phyloP scores from a whole-genome alignment of 768 basidiomycete genomes.

The Mycena rosella region DNA sequence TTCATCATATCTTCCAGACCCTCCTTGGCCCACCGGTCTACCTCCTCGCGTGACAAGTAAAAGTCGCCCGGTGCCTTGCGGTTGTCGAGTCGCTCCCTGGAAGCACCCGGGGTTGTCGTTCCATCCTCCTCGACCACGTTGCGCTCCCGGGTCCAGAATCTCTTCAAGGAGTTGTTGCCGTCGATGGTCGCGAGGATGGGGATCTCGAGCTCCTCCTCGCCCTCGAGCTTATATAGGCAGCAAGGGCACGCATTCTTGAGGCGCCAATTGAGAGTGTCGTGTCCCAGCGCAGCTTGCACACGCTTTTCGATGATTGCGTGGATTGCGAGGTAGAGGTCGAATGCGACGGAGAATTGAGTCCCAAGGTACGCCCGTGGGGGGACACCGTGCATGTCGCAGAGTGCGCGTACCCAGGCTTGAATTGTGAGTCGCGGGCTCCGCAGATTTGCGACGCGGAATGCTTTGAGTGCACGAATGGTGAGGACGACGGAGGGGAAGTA shows the following conservation, averaged over 20 bases:
- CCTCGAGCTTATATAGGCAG: no score
- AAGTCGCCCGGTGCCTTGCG: conserved; percentile 25
- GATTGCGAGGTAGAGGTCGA: neutral
- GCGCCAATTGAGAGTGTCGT: no score
- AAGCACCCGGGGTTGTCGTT: no score
- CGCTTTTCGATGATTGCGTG: no score
- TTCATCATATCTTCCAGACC: conserved; percentile 14
- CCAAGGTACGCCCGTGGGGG: neutral
- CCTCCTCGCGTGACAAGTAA: conserved; percentile 10
- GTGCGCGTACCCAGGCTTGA: neutral
- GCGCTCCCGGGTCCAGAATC: conserved; percentile 19
- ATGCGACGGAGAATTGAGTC: no score
- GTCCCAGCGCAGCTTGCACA: conserved; percentile 35
- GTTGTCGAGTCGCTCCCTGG: conserved; percentile 17
- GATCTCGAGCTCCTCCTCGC: no score
- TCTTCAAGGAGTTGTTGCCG: conserved; percentile 46
- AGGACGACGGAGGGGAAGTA: neutral
- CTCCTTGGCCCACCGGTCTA: conserved; percentile 18
- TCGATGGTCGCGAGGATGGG: no score
- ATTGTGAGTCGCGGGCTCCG: neutral
- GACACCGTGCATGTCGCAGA: neutral
- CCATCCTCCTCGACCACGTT: no score
- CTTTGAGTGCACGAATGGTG: neutral
- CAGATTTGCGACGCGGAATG: neutral
- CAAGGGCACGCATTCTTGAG: no score